These are phyloP conservation scores for Eucalyptus erythrocorys DNA, from an alignment of 345 rosid species.

Conservation along the genomic window DNA sequence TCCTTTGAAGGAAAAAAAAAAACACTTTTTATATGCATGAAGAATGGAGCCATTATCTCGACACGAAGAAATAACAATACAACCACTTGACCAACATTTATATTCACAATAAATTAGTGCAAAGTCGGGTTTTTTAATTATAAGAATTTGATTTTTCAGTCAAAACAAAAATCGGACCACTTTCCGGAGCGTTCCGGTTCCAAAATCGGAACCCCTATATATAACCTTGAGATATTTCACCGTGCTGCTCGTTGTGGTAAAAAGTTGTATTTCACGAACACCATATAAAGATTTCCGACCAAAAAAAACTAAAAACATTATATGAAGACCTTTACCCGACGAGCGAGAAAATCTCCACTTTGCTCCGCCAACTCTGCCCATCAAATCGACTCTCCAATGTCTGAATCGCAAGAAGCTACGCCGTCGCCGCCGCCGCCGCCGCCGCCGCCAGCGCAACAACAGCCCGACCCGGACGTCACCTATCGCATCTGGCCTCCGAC, in stretches of 20 bases:
- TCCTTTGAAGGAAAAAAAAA: neutral
- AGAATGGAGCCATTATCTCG: neutral
- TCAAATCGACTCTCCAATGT: neutral
- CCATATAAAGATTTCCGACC: neutral
- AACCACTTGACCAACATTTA: neutral
- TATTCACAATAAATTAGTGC: neutral
- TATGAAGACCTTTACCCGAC: neutral
- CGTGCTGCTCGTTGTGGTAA: neutral
- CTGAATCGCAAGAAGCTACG: neutral
- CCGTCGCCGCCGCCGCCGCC: neutral
- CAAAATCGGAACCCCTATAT: neutral
- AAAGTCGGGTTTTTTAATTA: neutral
- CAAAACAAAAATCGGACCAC: neutral
- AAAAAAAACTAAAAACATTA: no score
- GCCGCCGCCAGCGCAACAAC: neutral
- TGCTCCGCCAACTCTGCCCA: neutral
- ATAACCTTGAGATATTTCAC: neutral
- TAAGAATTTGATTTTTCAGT: neutral
- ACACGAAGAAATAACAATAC: neutral
- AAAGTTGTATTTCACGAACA: neutral
- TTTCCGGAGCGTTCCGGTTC: neutral
- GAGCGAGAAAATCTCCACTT: neutral
- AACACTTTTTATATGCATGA: neutral
- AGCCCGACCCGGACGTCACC: neutral
- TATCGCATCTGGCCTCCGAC: constrained; percentile 9